A percentile compares a stretch with the other conserved stretches of the same genome.
These are phyloP conservation scores for Xylaria sp. DNA, from an alignment of 495 filamentous ascomycete species.

Conservation along the genomic window DNA sequence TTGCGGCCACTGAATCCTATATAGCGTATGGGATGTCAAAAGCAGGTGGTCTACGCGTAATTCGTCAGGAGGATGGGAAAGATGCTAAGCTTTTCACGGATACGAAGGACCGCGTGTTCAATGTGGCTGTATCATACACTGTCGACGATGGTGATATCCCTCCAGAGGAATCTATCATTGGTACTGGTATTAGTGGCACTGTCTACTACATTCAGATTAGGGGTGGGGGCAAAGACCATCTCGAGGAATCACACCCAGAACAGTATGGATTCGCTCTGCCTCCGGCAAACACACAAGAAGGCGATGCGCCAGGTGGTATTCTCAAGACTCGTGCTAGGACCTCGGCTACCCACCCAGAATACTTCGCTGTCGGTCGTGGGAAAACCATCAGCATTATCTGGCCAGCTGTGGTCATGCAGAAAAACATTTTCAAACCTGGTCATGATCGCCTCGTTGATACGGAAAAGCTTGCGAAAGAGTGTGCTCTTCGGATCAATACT, in stretches of 20 bases:
- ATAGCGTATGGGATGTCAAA: conserved; percentile 94
- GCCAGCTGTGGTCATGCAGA: conserved; percentile 74
- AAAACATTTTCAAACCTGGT: conserved; percentile 73
- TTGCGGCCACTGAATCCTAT: conserved; percentile 85
- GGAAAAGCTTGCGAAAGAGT: conserved; percentile 85
- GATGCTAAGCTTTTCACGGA: conserved; percentile 88
- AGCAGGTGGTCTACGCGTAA: conserved; percentile 87
- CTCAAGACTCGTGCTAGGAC: conserved; percentile 93
- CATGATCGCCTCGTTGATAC: conserved; percentile 76
- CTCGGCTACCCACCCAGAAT: conserved; percentile 85
- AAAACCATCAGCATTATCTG: conserved; percentile 94
- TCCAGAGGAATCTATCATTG: conserved; percentile 78
- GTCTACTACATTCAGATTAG: conserved; percentile 89
- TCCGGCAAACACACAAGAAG: conserved; percentile 74
- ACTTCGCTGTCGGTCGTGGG: conserved; percentile 93
- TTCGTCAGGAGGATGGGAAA: conserved; percentile 90
- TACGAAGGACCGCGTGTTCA: conserved; percentile 90
- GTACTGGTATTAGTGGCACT: conserved; percentile 89
- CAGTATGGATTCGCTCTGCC: conserved; percentile 82
- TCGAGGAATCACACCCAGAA: conserved; percentile 74
- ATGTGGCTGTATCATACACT: conserved; percentile 79
- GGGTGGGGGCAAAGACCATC: conserved; percentile 72
- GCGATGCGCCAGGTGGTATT: conserved; percentile 83
- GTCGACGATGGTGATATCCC: conserved; percentile 53
- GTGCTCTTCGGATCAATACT: conserved; percentile 87